Evolutionary conservation across 169 alveolate genomes (phyloP).

Genomic region (Perkinsus olseni): DNA sequence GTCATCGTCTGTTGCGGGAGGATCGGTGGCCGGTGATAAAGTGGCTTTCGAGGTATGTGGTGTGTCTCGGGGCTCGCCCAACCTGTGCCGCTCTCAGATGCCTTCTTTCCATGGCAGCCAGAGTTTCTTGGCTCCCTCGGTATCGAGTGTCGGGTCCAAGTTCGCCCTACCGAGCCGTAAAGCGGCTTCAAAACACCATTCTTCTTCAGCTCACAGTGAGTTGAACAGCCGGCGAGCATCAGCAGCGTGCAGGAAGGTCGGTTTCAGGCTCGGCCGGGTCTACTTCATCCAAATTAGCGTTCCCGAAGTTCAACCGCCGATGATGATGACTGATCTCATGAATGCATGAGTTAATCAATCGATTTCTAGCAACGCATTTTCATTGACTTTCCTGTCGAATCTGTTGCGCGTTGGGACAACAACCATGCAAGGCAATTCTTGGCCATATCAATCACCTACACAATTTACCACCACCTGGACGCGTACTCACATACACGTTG

Average conservation of each 20-base stretch:
- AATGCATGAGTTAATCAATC: background rate
- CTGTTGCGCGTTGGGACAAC: too few relatives aligned
- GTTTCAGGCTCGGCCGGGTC: background rate
- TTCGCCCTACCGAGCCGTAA: background rate
- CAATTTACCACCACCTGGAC: too few relatives aligned
- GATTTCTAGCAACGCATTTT: background rate
- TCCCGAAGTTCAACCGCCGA: background rate
- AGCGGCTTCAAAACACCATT: background rate
- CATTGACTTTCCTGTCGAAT: background rate
- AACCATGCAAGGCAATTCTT: too few relatives aligned
- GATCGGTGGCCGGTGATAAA: background rate
- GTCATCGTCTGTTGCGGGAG: background rate
- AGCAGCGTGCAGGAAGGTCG: background rate
- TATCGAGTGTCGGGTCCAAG: background rate
- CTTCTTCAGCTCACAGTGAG: background rate
- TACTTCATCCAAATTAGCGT: background rate
- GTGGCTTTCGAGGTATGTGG: background rate
- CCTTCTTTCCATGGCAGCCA: background rate
- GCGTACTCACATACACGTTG: too few relatives aligned
- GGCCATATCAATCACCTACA: too few relatives aligned
- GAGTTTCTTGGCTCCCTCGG: background rate
- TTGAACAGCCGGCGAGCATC: too few relatives aligned
- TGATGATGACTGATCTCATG: background rate
- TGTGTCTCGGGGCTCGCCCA: too few relatives aligned
- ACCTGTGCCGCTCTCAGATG: background rate